Base-by-base conservation (phyloP, 2,329 filamentous ascomycete genomes). In the Cyanodermella asteris region DNA sequence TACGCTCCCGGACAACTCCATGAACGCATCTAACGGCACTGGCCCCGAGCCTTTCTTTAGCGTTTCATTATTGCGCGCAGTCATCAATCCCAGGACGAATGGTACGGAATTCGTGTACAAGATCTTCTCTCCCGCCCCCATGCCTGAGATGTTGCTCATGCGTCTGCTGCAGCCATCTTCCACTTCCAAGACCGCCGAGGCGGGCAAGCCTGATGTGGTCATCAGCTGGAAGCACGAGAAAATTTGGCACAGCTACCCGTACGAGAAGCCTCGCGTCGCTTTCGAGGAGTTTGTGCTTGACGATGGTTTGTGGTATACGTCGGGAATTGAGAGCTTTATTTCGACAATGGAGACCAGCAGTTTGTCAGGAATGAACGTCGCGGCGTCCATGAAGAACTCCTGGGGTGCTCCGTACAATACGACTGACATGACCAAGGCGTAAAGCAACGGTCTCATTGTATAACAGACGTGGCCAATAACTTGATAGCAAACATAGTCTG, bases 341-440 rank as follows among this genome's bases (percentile, higher is more conserved):
- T 87, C 75, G 7, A 91, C 81, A 0, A 94, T 97, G 87, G 87
- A 97, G 56, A 93, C 87, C 5, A 91, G 72, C 44, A 75, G 78
- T 2, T 49, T 94, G 36, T 87, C 87, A 68, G 87, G 87, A 1
- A 78, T 64, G 61, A 87, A 87, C 41, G 70, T 87, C 12, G 78
- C 77, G 6, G 14, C 11, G 20, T 13, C 13, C 20, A 10, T 21
- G n/a, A n/a, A n/a, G n/a, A n/a, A n/a, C n/a, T n/a, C n/a, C n/a
- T n/a, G n/a, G n/a, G n/a, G n/a, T n/a, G n/a, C n/a, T n/a, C n/a
- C n/a, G n/a, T n/a, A n/a, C n/a, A n/a, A n/a, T n/a, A n/a, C n/a
- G n/a, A n/a, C n/a, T n/a, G n/a, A n/a, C n/a, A n/a, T n/a, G n/a
- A n/a, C n/a, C n/a, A n/a, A n/a, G n/a, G n/a, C n/a, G n/a, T n/a